A percentile compares a stretch with the other conserved stretches of the same genome.
These are phyloP conservation scores for Fusarium protoensiforme DNA, from an alignment of 2,329 filamentous ascomycete genomes.

Conservation along the genomic window DNA sequence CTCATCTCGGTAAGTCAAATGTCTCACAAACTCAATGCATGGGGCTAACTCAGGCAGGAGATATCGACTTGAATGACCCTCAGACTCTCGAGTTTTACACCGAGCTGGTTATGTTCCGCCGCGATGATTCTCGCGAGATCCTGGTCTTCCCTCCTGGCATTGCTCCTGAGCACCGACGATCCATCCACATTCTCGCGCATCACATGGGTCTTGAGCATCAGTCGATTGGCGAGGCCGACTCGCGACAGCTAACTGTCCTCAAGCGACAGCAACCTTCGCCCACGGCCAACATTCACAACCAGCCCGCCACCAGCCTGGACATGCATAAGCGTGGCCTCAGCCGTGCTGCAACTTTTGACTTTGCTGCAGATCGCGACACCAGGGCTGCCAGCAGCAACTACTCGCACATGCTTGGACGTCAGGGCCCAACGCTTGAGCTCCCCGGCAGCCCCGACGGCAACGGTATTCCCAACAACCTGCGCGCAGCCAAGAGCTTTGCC, in stretches of 20 bases:
- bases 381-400: conserved; percentile 75
- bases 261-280: conserved; percentile 69
- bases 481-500: conserved; percentile 95
- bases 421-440: conserved; percentile 86
- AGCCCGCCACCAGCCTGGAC: conserved; percentile 75
- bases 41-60: conserved; percentile 53
- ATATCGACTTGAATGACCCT: conserved; percentile 92
- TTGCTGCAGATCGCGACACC: conserved; percentile 82
- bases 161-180: conserved; percentile 84
- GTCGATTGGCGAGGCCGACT: conserved; percentile 88
- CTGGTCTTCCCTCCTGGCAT: conserved; percentile 86
- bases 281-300: conserved; percentile 65
- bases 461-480: conserved; percentile 80
- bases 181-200: conserved; percentile 93
- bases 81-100: conserved; percentile 89
- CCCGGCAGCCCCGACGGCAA: conserved; percentile 78
- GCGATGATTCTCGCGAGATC: conserved; percentile 79
- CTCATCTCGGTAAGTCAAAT: conserved; percentile 57
- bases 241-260: conserved; percentile 91
- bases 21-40: conserved; percentile 4
- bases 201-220: conserved; percentile 93
- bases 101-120: conserved; percentile 88
- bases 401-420: conserved; percentile 77
- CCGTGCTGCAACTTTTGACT: conserved; percentile 96
- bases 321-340: conserved; percentile 86